Evolutionary conservation across 129 eudicot genomes (phyloP).

Genomic region (Escallonia herrerae): DNA sequence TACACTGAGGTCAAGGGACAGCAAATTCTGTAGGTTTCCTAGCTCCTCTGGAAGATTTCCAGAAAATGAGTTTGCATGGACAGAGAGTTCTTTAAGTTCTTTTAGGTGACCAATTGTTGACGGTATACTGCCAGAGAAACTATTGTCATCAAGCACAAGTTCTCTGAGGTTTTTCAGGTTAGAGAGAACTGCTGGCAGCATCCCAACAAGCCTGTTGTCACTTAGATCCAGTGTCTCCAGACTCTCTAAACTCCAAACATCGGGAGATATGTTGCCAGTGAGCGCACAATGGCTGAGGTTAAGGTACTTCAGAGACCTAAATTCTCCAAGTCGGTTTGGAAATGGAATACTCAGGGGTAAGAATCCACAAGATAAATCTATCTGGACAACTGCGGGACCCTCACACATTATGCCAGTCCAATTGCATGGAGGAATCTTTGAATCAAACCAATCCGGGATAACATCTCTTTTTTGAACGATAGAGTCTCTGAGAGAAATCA

Average conservation of each 20-base stretch:
- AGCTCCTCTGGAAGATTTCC: constrained; percentile 70
- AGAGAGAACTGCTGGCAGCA: constrained; percentile 34
- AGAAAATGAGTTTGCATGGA: constrained; percentile 54
- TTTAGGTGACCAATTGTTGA: constrained; percentile 50
- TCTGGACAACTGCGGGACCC: constrained; percentile 29
- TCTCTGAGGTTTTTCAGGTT: constrained; percentile 35
- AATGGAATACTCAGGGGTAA: constrained; percentile 56
- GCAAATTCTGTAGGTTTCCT: constrained; percentile 45
- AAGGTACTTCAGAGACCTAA: constrained; percentile 56
- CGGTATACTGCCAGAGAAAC: constrained; percentile 63
- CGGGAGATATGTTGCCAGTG: constrained; percentile 45
- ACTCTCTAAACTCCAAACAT: constrained; percentile 49
- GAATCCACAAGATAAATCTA: constrained; percentile 39
- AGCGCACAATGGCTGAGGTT: constrained; percentile 65
- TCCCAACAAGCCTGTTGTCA: constrained; percentile 50
- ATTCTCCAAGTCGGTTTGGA: constrained; percentile 36
- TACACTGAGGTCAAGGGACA: constrained; percentile 61
- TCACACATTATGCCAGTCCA: constrained; percentile 78
- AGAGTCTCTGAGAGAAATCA: constrained; percentile 40
- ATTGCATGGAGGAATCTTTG: constrained; percentile 57
- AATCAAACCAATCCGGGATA: constrained; percentile 57
- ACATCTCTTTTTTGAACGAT: constrained; percentile 30
- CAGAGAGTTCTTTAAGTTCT: constrained; percentile 62
- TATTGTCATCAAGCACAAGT: constrained; percentile 72
- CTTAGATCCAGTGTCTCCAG: constrained; percentile 68